Percentiles rank a stretch among this genome's conserved stretches.
Conservation (phyloP, 352 stramenopile genomes). For the Phytophthora pluvialis region DNA sequence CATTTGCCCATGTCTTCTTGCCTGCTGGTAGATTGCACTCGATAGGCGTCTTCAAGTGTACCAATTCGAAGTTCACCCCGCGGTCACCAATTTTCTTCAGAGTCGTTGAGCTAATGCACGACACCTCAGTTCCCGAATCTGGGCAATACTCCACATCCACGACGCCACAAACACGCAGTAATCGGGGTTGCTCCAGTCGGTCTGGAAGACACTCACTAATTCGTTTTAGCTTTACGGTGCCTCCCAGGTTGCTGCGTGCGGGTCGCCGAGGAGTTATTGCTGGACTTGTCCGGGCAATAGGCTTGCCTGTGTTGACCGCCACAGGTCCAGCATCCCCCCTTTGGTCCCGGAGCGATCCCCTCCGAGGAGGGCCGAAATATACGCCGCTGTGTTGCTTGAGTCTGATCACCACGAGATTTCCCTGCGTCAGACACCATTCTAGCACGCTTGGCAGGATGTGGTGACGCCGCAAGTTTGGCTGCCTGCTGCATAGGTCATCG, state of each 20-base stretch:
- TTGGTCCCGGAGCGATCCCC: neutral
- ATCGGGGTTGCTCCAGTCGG: neutral
- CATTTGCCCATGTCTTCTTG: slow-evolving; percentile 5
- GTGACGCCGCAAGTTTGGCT: neutral
- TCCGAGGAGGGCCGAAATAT: slow-evolving; percentile 20
- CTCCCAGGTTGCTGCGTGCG: slow-evolving; percentile 12
- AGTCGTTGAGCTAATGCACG: slow-evolving; percentile 24
- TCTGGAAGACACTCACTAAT: slow-evolving; percentile 17
- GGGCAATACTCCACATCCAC: slow-evolving; percentile 15
- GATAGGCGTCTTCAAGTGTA: neutral
- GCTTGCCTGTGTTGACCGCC: slow-evolving; percentile 18
- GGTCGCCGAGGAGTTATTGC: neutral
- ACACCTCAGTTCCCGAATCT: slow-evolving; percentile 20
- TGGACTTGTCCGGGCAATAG: neutral
- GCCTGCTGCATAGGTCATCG: neutral
- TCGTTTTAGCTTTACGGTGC: slow-evolving; percentile 14
- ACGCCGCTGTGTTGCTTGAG: neutral
- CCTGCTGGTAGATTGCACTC: slow-evolving; percentile 16
- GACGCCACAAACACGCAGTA: slow-evolving; percentile 12
- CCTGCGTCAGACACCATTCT: slow-evolving; percentile 1
- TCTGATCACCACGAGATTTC: too few species aligned
- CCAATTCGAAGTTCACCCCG: slow-evolving; percentile 5
- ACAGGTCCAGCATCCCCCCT: slow-evolving; percentile 25
- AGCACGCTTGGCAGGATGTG: neutral
- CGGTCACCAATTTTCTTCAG: slow-evolving; percentile 5